Evolutionary conservation across 176 grass and related monocot species (phyloP), one percentile per base, ranked within the genome.

Genomic region (Metroxylon sagu): DNA sequence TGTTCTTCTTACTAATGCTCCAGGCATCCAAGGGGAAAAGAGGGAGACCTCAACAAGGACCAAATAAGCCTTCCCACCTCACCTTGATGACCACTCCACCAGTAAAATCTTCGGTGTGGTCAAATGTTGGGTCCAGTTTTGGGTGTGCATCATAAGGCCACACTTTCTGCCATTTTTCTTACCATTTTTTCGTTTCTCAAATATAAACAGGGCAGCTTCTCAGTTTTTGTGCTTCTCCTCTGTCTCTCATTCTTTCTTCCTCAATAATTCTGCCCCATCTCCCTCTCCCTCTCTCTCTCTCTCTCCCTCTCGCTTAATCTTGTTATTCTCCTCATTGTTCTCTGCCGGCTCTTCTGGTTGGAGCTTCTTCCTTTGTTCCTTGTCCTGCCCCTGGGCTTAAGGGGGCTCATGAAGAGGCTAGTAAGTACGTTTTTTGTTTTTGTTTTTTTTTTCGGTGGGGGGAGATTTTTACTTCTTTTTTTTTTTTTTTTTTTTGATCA

Each of bases 401-500:
- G 54, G 62, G 65, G 53, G 80, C 75, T 77, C 17, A 96, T 96
- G 92, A 96, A 75, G 80, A 76, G 74, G 65, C 69, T 88, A 75
- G 86, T 96, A 90, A 90, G 91, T 85, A 85, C 58, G 67, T 90
- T 77, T 54, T 68, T 68, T 65, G 64, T 60, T 61, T 64, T 75
- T 19, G 50, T 62, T 83, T 14, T 31, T 21, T 50, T 21, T 31
- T 21, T 50, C n/a, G 7, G 43, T 2, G 19, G 28, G 28, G 31
- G 6, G 1, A 23, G 21, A 23, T 23, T 23, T 23, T 23, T 23
- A 23, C 21, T 23, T 23, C 1, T 23, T 23, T 49, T 25, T 65
- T 66, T 59, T 15, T 3, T 16, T 19, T 67, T 68, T 28, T 57
- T 12, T 59, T 6, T 30, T 8, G 28, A 57, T 31, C 73, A 59